Evolutionary conservation across 2,329 filamentous ascomycete genomes (phyloP).

Genomic region (Cercospora sojina): DNA sequence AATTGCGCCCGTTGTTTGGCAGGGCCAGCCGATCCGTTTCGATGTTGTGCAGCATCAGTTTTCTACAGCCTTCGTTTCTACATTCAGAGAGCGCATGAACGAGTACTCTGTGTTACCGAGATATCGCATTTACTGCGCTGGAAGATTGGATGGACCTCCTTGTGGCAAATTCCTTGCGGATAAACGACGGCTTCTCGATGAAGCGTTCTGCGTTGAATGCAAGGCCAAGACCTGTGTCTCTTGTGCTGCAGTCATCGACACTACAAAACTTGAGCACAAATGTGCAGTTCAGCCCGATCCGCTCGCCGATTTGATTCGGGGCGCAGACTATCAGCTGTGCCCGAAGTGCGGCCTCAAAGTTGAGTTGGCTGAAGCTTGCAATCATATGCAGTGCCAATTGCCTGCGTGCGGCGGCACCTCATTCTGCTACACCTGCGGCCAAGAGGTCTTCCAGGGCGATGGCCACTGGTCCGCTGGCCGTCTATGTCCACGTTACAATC

Average conservation of each 20-base stretch:
- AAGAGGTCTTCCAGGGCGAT: neutral
- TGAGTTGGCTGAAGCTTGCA: neutral
- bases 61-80: neutral
- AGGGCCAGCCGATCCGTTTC: neutral
- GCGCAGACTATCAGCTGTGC: neutral
- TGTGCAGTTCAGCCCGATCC: neutral
- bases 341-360: neutral
- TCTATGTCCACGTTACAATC: neutral
- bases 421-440: conserved; percentile 8
- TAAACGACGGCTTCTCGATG: neutral
- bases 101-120: neutral
- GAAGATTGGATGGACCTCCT: neutral
- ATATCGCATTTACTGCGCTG: conserved; percentile 8
- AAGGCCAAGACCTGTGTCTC: neutral
- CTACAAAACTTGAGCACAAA: neutral
- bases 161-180: neutral
- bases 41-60: conserved; percentile 1
- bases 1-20: neutral
- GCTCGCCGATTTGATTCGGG: neutral
- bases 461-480: neutral
- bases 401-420: neutral
- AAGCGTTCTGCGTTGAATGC: neutral
- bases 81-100: neutral
- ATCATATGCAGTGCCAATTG: conserved; percentile 6
- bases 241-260: neutral